These are phyloP conservation scores for Dryas alaskensis DNA, from an alignment of 306 rosid species.

Conservation along the genomic window DNA sequence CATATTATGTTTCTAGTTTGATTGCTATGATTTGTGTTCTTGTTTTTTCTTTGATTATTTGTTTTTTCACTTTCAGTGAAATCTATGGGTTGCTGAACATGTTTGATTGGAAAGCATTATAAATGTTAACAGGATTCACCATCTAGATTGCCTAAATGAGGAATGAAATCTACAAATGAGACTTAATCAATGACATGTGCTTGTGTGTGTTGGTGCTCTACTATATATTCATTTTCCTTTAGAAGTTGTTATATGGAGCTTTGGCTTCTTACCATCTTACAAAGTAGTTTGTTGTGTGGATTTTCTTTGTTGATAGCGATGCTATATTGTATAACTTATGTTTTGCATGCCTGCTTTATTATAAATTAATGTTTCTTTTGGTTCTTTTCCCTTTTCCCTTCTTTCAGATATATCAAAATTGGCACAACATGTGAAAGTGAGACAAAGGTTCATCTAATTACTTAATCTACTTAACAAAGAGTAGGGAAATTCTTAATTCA, in stretches of 20 bases:
- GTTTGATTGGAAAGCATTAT: not conserved
- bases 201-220: not conserved
- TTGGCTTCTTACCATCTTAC: conserved; percentile 5
- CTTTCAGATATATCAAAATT: conserved; percentile 70
- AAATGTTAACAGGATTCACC: not conserved
- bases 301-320: conserved; percentile 19
- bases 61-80: not conserved
- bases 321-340: not conserved
- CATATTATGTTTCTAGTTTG: not conserved
- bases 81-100: not conserved
- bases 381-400: conserved; percentile 13
- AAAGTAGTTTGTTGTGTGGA: not conserved
- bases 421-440: conserved; percentile 82
- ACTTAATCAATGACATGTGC: not conserved
- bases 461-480: conserved; percentile 4
- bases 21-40: not conserved
- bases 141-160: not conserved
- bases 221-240: conserved; percentile 14
- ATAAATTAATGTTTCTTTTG: conserved; percentile 1
- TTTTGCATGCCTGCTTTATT: not conserved
- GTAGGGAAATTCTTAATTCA: not conserved
- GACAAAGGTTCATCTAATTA: conserved; percentile 65
- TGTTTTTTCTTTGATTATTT: not conserved
- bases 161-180: not conserved
- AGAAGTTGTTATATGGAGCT: conserved; percentile 8